These are phyloP conservation scores for Grifola frondosa DNA, from an alignment of 1,284 basidiomycete genomes.

Conservation along the genomic window DNA sequence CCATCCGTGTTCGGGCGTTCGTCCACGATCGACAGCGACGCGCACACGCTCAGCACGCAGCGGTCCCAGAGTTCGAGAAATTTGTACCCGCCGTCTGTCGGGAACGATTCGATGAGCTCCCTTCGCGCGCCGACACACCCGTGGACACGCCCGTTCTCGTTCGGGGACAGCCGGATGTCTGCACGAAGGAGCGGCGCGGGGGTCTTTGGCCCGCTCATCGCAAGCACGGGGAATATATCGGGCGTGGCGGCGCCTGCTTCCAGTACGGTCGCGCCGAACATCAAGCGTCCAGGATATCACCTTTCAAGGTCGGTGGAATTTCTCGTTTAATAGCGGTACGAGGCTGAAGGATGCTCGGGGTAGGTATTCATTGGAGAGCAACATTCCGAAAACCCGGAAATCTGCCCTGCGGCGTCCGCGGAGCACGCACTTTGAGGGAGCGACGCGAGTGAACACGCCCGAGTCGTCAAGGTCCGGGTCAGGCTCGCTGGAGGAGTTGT, in stretches of 20 bases:
- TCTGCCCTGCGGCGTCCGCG: conserved; percentile 19
- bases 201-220: conserved; percentile 73
- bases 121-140: conserved; percentile 13
- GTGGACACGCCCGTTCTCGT: conserved; percentile 12
- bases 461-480: conserved; percentile 12
- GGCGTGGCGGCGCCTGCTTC: conserved; percentile 58
- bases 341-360: background rate
- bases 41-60: conserved; percentile 5
- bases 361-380: conserved; percentile 30
- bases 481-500: conserved; percentile 1
- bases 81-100: conserved; percentile 3
- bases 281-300: conserved; percentile 68
- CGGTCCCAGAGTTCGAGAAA: background rate
- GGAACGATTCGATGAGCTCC: conserved; percentile 8
- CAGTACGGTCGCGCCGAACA: conserved; percentile 60
- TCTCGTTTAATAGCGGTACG: background rate
- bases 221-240: conserved; percentile 64
- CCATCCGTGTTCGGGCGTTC: conserved; percentile 16
- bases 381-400: conserved; percentile 14
- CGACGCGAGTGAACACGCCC: conserved; percentile 3
- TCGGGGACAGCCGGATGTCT: conserved; percentile 39
- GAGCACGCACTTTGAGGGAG: conserved; percentile 22
- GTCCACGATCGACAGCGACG: background rate
- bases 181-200: conserved; percentile 59
- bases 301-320: conserved; percentile 51